Evolutionary conservation across 2,329 filamentous ascomycete genomes (phyloP).

Genomic region (Onygenales sp.): DNA sequence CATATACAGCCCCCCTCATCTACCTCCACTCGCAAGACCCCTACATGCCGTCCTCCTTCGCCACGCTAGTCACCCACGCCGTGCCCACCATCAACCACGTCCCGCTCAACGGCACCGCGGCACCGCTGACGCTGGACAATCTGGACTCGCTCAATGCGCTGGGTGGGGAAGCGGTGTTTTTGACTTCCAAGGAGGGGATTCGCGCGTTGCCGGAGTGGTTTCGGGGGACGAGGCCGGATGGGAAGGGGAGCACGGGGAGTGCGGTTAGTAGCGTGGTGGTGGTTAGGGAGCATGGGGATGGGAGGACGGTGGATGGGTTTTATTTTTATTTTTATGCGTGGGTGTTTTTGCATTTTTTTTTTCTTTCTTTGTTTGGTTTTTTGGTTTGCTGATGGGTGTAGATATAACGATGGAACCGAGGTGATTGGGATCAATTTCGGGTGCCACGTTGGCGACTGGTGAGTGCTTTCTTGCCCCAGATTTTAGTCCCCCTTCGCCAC

Average conservation of each 20-base stretch:
- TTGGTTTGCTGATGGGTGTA: slow-evolving; percentile 6
- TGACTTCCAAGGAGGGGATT: slow-evolving; percentile 42
- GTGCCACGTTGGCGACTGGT: slow-evolving; percentile 57
- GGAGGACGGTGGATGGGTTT: slow-evolving; percentile 46
- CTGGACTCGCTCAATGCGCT: slow-evolving; percentile 38
- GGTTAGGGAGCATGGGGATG: slow-evolving; percentile 46
- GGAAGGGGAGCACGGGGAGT: slow-evolving; percentile 40
- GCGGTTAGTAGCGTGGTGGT: slow-evolving; percentile 46
- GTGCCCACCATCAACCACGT: slow-evolving; percentile 36
- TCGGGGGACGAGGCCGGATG: slow-evolving; percentile 45
- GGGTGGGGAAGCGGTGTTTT: slow-evolving; percentile 38
- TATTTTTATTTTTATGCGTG: slow-evolving; percentile 55
- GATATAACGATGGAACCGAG: slow-evolving; percentile 45
- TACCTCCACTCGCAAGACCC: slow-evolving; percentile 41
- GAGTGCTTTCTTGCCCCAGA: slow-evolving; percentile 9
- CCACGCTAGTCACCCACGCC: slow-evolving; percentile 37
- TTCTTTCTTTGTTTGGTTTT: background rate
- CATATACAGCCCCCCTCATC: slow-evolving; percentile 38
- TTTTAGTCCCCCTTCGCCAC: background rate
- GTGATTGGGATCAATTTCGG: slow-evolving; percentile 43
- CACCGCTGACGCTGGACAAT: slow-evolving; percentile 38
- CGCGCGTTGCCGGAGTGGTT: slow-evolving; percentile 39
- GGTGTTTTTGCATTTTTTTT: slow-evolving; percentile 7
- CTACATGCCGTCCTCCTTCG: slow-evolving; percentile 43
- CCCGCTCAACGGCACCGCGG: slow-evolving; percentile 26